phyloP scores from a whole-genome alignment of 371 early-diverging fungal species.

The Rhizopus delemar region DNA sequence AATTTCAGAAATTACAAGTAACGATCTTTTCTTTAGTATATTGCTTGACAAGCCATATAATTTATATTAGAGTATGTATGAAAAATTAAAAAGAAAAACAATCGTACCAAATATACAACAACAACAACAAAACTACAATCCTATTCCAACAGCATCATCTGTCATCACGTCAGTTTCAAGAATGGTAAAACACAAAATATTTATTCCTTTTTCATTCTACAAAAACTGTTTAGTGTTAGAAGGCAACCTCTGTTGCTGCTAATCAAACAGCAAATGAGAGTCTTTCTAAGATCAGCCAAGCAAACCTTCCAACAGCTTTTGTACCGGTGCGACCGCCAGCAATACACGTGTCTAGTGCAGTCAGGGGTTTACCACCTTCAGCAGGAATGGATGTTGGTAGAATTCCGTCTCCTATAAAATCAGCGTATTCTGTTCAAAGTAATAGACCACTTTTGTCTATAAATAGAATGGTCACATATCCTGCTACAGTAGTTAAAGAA shows the following conservation, averaged over 20 bases:
- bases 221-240: neutral
- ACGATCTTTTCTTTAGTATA: neutral
- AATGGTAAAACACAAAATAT: neutral
- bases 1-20: constrained; percentile 69
- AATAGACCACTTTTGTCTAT: neutral
- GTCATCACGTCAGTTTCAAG: neutral
- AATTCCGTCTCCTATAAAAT: constrained; percentile 17
- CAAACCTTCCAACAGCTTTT: neutral
- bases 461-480: neutral
- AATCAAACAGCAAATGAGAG: neutral
- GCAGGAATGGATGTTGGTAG: neutral
- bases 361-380: neutral
- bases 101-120: constrained; percentile 36
- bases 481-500: neutral
- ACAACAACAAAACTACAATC: neutral
- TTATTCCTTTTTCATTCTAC: neutral
- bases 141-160: neutral
- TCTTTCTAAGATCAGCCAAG: neutral
- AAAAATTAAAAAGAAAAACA: constrained; percentile 47
- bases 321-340: neutral
- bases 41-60: neutral
- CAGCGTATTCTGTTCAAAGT: constrained; percentile 9
- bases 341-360: neutral
- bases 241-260: neutral
- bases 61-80: constrained; percentile 4